Evolutionary conservation across 352 stramenopile species (phyloP).

Genomic region (Phytopythium oedochilum): DNA sequence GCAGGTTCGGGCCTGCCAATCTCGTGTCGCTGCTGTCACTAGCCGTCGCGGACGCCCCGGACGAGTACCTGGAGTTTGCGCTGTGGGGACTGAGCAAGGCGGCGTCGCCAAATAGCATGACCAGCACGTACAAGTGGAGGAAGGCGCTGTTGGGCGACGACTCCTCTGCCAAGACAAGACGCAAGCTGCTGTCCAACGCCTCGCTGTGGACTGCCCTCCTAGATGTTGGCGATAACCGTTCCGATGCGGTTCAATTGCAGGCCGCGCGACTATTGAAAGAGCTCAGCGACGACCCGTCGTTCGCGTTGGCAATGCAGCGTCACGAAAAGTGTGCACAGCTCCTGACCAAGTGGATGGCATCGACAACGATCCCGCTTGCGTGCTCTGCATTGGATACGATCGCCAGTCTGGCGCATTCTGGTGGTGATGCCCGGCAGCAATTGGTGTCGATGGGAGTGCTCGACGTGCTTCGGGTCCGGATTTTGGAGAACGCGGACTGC

Average conservation of each 20-base stretch:
- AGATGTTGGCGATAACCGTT: constrained; percentile 13
- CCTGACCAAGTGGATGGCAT: constrained; percentile 45
- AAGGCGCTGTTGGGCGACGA: constrained; percentile 65
- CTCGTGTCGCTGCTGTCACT: constrained; percentile 61
- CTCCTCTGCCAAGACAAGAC: constrained; percentile 33
- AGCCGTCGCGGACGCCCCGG: constrained; percentile 46
- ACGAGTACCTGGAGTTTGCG: constrained; percentile 64
- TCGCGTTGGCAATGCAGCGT: constrained; percentile 10
- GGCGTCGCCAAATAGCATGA: constrained; percentile 26
- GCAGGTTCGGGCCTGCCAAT: constrained; percentile 58
- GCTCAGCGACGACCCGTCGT: constrained; percentile 29
- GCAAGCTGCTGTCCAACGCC: constrained; percentile 45
- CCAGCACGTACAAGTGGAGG: constrained; percentile 42
- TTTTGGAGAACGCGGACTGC: constrained; percentile 33
- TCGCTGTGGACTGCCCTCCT: constrained; percentile 45
- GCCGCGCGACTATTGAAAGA: constrained; percentile 34
- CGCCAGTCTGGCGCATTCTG: constrained; percentile 24
- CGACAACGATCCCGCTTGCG: constrained; percentile 21
- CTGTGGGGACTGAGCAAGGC: constrained; percentile 59
- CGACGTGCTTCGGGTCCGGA: constrained; percentile 31
- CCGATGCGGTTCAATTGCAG: constrained; percentile 37
- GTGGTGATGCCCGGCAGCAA: constrained; percentile 28
- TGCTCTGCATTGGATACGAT: constrained; percentile 37
- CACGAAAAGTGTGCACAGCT: constrained; percentile 17
- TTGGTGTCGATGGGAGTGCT: constrained; percentile 33